Base-by-base conservation (phyloP, 495 filamentous ascomycete genomes). In the Tetracladium setigerum region DNA sequence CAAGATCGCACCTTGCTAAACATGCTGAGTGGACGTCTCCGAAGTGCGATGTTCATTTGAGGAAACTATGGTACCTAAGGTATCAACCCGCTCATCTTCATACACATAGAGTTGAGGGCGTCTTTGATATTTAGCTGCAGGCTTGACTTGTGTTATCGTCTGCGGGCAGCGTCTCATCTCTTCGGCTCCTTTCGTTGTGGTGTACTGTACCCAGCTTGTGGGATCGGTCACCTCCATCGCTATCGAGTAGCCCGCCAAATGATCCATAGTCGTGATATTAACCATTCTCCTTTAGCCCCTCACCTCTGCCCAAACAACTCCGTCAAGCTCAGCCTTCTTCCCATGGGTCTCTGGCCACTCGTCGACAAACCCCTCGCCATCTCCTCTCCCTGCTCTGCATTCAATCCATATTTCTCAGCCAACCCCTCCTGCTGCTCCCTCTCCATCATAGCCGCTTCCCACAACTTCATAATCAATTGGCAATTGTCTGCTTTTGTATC, bases 291-390 rank as follows among this genome's bases (percentile, higher is more conserved):
- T 7, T 27, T 27, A n/a, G 22, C 22, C 22, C 22, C 22, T 27
- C 22, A 27, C 22, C 22, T 27, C 22, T 27, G 22, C 22, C 3
- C 22, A 45, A 43, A 50, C 9, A 54, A 41, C 19, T 54, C 52
- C 1, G 46, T 41, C 46, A 54, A 41, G 31, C 52, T 54, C 42
- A 54, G 30, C 18, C 46, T 42, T 22, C 41, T 44, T 19, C 52
- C 52, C 41, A 49, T 33, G 1, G 46, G 50, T 5, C 14, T 14
- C 41, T 15, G 8, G 9, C 27, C 41, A 32, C 17, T 44, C n/a
- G 5, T 17, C 27, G n/a, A 30, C 18, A 14, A 7, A 30, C 19
- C 40, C 31, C 24, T 22, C 7, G 13, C 40, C 19, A 17, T 41
- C 2, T 33, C 14, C 13, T 41, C 45, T 9, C 30, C 38, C 14